These are phyloP conservation scores for Dipteronia dyeriana DNA, from an alignment of 345 rosid species.

Conservation along the genomic window DNA sequence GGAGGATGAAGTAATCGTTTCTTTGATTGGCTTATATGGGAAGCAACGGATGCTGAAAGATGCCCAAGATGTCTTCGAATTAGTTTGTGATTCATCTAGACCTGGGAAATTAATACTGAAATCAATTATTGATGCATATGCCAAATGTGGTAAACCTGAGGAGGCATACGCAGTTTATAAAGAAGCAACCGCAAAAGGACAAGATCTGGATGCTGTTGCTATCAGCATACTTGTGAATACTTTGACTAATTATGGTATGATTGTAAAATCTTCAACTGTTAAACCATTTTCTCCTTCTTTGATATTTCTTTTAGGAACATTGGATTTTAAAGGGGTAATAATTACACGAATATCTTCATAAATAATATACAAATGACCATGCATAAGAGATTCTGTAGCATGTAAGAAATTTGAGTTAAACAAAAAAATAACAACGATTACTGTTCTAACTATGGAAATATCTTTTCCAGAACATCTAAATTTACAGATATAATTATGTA, in stretches of 20 bases:
- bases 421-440: no score
- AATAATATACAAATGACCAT: background rate
- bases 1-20: conserved; percentile 54
- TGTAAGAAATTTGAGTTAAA: background rate
- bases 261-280: background rate
- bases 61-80: conserved; percentile 53
- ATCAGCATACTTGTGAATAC: conserved; percentile 71
- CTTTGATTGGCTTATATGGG: conserved; percentile 58
- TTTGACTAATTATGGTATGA: conserved; percentile 63
- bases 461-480: background rate
- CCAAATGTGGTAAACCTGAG: conserved; percentile 59
- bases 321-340: conserved; percentile 1
- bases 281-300: background rate
- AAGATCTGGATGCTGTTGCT: conserved; percentile 53
- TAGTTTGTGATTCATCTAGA: conserved; percentile 43
- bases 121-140: conserved; percentile 69
- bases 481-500: background rate
- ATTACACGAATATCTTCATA: background rate
- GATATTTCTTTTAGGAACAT: conserved; percentile 1
- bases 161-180: conserved; percentile 59
- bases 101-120: conserved; percentile 44
- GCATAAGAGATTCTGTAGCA: conserved; percentile 1
- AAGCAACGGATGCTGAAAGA: conserved; percentile 49
- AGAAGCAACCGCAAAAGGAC: conserved; percentile 46
- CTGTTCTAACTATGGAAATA: background rate